A percentile compares a stretch with the other conserved stretches of the same genome.
Conservation (phyloP, 2,329 filamentous ascomycete genomes). For the Nothopassalora personata region DNA sequence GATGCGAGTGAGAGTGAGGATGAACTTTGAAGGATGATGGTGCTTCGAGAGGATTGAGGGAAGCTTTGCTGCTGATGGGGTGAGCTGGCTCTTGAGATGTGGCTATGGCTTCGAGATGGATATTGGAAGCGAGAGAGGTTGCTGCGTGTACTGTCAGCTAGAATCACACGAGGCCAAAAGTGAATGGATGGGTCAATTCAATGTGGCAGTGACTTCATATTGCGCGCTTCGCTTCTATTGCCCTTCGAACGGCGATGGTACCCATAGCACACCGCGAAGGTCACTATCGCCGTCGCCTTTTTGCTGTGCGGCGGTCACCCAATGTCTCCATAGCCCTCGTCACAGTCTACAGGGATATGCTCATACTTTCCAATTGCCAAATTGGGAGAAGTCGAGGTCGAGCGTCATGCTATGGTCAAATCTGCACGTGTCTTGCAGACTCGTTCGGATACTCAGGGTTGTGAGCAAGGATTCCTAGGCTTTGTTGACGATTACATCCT, state of each 20-base stretch:
- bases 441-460: neutral
- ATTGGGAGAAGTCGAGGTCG: neutral
- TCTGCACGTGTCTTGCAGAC: neutral
- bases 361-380: too few species aligned
- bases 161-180: neutral
- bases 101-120: neutral
- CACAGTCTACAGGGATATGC: too few species aligned
- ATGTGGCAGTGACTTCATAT: too few species aligned
- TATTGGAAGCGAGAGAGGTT: neutral
- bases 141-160: neutral
- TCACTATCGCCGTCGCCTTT: too few species aligned
- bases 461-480: neutral
- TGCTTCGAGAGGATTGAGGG: neutral
- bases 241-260: too few species aligned
- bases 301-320: too few species aligned
- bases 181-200: too few species aligned
- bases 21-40: neutral
- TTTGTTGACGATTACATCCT: neutral
- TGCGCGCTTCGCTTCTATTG: too few species aligned
- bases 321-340: too few species aligned
- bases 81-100: neutral
- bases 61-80: neutral
- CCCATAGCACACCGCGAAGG: too few species aligned
- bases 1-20: conserved; percentile 8
- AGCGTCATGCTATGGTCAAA: neutral